phyloP scores from a whole-genome alignment of 2,329 filamentous ascomycete genomes.

The Neurospora sp. region DNA sequence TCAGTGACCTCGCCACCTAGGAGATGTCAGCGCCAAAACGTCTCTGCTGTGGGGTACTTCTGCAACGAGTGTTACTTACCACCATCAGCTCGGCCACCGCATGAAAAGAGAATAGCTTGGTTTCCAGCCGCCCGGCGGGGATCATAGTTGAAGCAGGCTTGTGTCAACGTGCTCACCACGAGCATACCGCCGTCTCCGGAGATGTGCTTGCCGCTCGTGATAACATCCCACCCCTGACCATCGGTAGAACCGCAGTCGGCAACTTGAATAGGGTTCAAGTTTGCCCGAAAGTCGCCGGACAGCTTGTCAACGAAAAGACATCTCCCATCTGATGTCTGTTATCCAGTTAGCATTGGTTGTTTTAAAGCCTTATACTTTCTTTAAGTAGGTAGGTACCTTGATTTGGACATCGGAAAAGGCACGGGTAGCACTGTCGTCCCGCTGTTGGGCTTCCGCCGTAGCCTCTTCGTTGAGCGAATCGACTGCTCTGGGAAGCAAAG shows the following conservation, averaged over 20 bases:
- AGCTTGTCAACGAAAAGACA: conserved; percentile 37
- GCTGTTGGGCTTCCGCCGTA: conserved; percentile 34
- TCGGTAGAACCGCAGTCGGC: conserved; percentile 32
- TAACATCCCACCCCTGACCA: conserved; percentile 37
- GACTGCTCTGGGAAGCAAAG: conserved; percentile 26
- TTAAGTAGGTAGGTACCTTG: conserved; percentile 15
- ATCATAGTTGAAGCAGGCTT: conserved; percentile 51
- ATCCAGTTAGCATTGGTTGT: conserved; percentile 4
- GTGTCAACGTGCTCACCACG: conserved; percentile 46
- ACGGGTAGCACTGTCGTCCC: conserved; percentile 33
- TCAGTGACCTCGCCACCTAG: conserved; percentile 36
- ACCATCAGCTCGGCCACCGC: conserved; percentile 47
- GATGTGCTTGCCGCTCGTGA: conserved; percentile 42
- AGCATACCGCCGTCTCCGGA: conserved; percentile 35
- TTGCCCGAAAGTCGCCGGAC: conserved; percentile 38
- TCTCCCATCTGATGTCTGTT: conserved; percentile 29
- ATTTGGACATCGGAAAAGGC: conserved; percentile 35
- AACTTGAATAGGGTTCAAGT: conserved; percentile 36
- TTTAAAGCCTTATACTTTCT: neutral
- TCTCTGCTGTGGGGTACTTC: neutral
- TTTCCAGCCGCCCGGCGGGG: conserved; percentile 38
- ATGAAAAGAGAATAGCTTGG: conserved; percentile 48
- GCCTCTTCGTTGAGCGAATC: conserved; percentile 32
- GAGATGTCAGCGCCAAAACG: conserved; percentile 3
- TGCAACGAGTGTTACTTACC: conserved; percentile 17